Evolutionary conservation across 1,284 basidiomycete species (phyloP).

Genomic region (Phenoliferia sp.): DNA sequence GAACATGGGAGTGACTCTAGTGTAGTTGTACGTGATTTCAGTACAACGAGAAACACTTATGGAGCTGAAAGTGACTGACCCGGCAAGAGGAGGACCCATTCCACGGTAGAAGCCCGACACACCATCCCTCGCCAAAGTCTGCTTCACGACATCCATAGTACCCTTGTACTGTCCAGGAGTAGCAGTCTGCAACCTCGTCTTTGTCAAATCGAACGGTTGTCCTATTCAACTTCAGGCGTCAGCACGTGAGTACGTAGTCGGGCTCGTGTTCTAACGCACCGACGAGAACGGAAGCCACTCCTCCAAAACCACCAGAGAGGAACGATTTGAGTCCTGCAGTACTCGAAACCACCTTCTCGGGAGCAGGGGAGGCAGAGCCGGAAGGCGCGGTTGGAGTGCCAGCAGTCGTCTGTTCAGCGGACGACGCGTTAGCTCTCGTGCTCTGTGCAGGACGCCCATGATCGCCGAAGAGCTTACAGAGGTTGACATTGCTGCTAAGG

Average conservation of each 20-base stretch:
- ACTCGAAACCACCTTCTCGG: not conserved
- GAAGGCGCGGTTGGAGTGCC: not conserved
- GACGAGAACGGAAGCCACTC: conserved; percentile 77
- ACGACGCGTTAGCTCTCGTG: too few species aligned
- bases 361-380: not conserved
- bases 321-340: conserved; percentile 62
- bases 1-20: conserved; percentile 87
- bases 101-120: conserved; percentile 91
- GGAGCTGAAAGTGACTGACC: conserved; percentile 43
- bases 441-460: too few species aligned
- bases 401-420: not conserved
- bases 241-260: too few species aligned
- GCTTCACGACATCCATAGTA: conserved; percentile 86
- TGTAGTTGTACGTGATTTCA: not conserved
- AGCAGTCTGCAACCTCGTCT: conserved; percentile 93
- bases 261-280: conserved; percentile 56
- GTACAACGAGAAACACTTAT: too few species aligned
- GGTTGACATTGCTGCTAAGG: too few species aligned
- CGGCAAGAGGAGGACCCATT: conserved; percentile 90
- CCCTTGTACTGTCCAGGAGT: conserved; percentile 84
- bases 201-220: conserved; percentile 96
- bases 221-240: conserved; percentile 49
- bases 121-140: conserved; percentile 85
- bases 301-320: conserved; percentile 86
- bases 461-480: too few species aligned